Evolutionary conservation across 129 eudicot genomes (phyloP), one percentile per base, ranked within the genome.

Genomic region (Flaveria trinervia): DNA sequence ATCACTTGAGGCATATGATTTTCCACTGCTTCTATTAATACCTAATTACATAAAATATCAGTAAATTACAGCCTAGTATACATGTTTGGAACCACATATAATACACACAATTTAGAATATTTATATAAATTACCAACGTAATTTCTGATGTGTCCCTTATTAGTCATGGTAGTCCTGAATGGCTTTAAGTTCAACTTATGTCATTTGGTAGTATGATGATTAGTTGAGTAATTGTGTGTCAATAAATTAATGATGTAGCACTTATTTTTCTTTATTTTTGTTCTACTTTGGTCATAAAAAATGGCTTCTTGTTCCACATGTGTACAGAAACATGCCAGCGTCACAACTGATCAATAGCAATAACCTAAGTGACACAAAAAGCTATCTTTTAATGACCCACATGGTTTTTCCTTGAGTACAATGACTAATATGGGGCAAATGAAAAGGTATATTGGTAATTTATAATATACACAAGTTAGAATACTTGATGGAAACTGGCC

Each of bases 1-100:
- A 90, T 93, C 78, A 90, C 98, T 91, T 93, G 98, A 11, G 98
- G 98, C 98, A 93, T 93, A 66, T 93, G 98, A 80, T 93, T 93
- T 81, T 93, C 98, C 55, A 93, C 98, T 76, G 98, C 98, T 88
- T 93, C 98, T 69, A 93, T 93, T 77, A 93, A 79, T 30, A 93
- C 98, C 98, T 92, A 67, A 86, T 69, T 60, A 65, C 45, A 71
- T 16, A 39, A 61, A 74, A 68, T 54, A 48, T 65, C 74, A 15
- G 50, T 72, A 70, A 59, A 59, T 9, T 46, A 68, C 70, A 36
- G 39, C 69, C 84, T 46, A 50, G 49, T 5, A 57, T 33, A 69
- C 61, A 36, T 69, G 70, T 57, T 45, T 15, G 71, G 61, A 62
- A 62, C 60, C 70, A 26, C 45, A 46, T 46, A 75, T 43, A 52